Percentiles rank a stretch among this genome's conserved stretches.
Evolutionary conservation across 164 flowering plant genomes (phyloP).

Genomic region (Tetracentron sinense): DNA sequence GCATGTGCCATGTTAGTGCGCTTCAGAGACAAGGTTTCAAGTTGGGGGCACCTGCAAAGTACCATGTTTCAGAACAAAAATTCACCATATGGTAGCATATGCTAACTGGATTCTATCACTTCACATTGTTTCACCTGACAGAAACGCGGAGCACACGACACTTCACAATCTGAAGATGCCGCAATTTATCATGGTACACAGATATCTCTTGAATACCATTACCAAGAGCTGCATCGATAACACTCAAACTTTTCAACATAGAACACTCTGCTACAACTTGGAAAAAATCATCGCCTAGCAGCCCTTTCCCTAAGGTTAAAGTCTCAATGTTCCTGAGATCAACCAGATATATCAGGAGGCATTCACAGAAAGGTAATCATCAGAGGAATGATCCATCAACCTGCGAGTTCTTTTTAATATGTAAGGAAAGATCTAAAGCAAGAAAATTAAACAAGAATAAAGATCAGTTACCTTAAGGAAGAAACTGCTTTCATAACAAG

Average conservation of each 20-base stretch:
- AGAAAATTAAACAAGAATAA: constrained; percentile 1
- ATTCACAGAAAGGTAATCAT: not conserved
- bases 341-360: constrained; percentile 9
- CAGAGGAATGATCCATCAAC: no score
- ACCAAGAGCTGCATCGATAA: constrained; percentile 72
- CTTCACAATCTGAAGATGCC: constrained; percentile 63
- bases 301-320: constrained; percentile 72
- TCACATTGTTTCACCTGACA: not conserved
- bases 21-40: constrained; percentile 77
- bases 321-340: constrained; percentile 66
- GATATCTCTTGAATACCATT: constrained; percentile 80
- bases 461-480: constrained; percentile 50
- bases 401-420: no score
- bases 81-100: not conserved
- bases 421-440: not conserved
- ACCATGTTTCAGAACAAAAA: constrained; percentile 10
- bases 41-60: no score
- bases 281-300: constrained; percentile 66
- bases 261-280: constrained; percentile 61
- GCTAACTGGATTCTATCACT: not conserved
- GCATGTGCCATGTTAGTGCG: constrained; percentile 92
- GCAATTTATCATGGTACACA: constrained; percentile 66
- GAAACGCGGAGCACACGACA: constrained; percentile 81
- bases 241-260: constrained; percentile 51
- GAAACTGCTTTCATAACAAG: constrained; percentile 62